These are phyloP conservation scores for Ogataea henricii DNA, from an alignment of 805 yeast genomes.

Conservation along the genomic window DNA sequence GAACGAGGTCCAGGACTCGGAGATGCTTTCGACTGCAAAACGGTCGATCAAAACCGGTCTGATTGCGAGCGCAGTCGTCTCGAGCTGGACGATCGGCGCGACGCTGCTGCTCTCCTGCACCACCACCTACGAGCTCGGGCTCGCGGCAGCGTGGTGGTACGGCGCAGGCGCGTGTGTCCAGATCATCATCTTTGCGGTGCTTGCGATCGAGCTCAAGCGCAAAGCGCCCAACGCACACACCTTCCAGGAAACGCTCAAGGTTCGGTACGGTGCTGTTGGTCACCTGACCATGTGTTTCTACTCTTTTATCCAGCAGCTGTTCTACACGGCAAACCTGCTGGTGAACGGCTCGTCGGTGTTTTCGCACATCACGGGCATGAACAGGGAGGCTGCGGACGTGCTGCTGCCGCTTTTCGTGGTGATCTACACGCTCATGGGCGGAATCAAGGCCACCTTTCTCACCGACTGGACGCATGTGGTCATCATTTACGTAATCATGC, in stretches of 20 bases:
- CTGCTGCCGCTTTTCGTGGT: constrained; percentile 40
- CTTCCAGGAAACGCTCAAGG: constrained; percentile 35
- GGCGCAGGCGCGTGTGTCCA: constrained; percentile 39
- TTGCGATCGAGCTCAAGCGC: constrained; percentile 37
- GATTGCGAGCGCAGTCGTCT: constrained; percentile 39
- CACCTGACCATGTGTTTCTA: constrained; percentile 32
- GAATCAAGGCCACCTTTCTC: constrained; percentile 43
- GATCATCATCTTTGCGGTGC: constrained; percentile 34
- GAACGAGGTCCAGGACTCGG: constrained; percentile 45
- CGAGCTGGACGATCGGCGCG: constrained; percentile 41
- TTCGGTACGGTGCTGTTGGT: constrained; percentile 35
- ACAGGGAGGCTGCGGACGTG: constrained; percentile 36
- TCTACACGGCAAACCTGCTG: constrained; percentile 37
- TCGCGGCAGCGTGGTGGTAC: constrained; percentile 40
- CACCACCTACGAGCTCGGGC: constrained; percentile 36
- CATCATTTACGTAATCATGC: constrained; percentile 36
- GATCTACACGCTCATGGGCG: constrained; percentile 42
- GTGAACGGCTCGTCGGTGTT: constrained; percentile 38
- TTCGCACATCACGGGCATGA: constrained; percentile 37
- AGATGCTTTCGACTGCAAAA: constrained; percentile 41
- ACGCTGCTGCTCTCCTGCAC: constrained; percentile 34
- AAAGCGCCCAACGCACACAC: constrained; percentile 41
- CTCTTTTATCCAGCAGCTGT: constrained; percentile 31
- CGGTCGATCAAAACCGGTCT: constrained; percentile 40
- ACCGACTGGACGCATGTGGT: constrained; percentile 43